Conservation (phyloP, 163 green algal species). For the Prototheca cutis region DNA sequence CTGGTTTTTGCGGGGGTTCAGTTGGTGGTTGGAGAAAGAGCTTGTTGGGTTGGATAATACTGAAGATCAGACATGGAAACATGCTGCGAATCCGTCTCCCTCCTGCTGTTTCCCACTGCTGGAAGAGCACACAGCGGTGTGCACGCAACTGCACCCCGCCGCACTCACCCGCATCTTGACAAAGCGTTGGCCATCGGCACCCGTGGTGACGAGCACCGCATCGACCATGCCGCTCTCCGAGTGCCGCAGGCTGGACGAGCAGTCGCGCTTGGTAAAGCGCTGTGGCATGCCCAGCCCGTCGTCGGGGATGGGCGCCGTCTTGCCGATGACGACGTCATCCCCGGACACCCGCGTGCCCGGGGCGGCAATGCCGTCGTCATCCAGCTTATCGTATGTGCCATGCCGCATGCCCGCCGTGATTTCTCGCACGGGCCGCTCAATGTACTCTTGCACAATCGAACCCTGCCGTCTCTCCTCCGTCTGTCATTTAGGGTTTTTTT, state of each 20-base stretch:
- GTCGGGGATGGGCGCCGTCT: conserved; percentile 51
- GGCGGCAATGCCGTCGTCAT: conserved; percentile 86
- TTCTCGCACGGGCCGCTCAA: conserved; percentile 73
- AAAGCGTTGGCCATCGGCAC: conserved; percentile 77
- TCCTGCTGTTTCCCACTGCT: no score
- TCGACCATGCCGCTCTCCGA: conserved; percentile 85
- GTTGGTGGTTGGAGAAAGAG: no score
- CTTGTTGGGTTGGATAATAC: no score
- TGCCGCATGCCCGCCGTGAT: conserved; percentile 63
- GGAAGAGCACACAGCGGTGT: no score
- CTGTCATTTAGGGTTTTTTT: no score
- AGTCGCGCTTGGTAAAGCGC: conserved; percentile 82
- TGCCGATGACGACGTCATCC: conserved; percentile 84
- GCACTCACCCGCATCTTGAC: conserved; percentile 79
- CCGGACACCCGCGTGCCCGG: conserved; percentile 58
- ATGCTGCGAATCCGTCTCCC: no score
- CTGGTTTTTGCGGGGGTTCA: conserved; percentile 11
- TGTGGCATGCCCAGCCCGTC: conserved; percentile 53
- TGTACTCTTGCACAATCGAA: conserved; percentile 65
- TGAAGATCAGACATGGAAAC: no score
- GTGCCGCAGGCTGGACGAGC: conserved; percentile 65
- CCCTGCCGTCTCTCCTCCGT: conserved; percentile 90
- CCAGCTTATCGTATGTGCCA: conserved; percentile 95
- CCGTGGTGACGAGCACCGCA: conserved; percentile 87
- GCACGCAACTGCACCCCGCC: no score